Evolutionary conservation across 306 rosid genomes (phyloP).

Genomic region (Corylus avellana): DNA sequence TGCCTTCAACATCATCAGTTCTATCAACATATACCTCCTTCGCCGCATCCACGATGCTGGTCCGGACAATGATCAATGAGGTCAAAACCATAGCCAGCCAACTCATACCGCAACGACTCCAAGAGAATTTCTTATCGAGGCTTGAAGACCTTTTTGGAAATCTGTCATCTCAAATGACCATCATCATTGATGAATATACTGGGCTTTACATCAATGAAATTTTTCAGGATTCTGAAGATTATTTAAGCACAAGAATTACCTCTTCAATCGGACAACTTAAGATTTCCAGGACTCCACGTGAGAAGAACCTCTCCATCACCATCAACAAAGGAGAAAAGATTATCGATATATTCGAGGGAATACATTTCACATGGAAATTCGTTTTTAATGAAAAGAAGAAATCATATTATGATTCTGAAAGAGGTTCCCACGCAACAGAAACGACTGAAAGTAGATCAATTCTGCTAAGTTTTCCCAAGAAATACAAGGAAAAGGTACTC

Average conservation of each 20-base stretch:
- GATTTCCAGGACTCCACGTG: constrained; percentile 22
- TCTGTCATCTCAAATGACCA: constrained; percentile 24
- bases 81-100: constrained; percentile 26
- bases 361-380: constrained; percentile 34
- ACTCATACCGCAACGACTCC: constrained; percentile 38
- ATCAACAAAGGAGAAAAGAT: constrained; percentile 38
- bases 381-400: constrained; percentile 19
- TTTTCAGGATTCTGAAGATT: constrained; percentile 37
- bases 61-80: constrained; percentile 37
- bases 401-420: not conserved
- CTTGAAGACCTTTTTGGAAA: constrained; percentile 20
- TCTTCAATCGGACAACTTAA: constrained; percentile 19
- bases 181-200: constrained; percentile 31
- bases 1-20: constrained; percentile 40
- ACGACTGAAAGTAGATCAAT: constrained; percentile 9
- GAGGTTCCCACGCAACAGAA: not conserved
- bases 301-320: constrained; percentile 15
- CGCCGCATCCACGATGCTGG: constrained; percentile 42
- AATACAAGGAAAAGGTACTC: constrained; percentile 22
- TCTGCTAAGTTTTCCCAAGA: constrained; percentile 30
- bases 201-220: constrained; percentile 32
- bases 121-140: constrained; percentile 9
- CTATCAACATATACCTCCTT: constrained; percentile 42
- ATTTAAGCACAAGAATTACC: constrained; percentile 30
- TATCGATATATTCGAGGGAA: constrained; percentile 29